Percentiles rank a stretch among this genome's conserved stretches.
Evolutionary conservation across 2,329 filamentous ascomycete species (phyloP).

Genomic region (Calonectria pseudoturangicola): DNA sequence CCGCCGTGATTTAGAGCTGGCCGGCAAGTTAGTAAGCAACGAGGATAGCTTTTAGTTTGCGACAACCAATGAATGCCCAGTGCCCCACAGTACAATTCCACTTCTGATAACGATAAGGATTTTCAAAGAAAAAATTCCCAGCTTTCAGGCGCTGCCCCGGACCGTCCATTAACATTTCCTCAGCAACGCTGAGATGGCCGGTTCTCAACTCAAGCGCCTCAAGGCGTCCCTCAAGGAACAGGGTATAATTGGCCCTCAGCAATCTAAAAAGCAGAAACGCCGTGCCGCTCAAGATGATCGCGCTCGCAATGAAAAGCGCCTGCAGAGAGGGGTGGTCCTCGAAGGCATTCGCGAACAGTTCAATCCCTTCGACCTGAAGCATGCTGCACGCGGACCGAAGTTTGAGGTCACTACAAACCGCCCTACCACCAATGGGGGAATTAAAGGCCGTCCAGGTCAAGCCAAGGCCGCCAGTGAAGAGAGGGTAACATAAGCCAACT

Average conservation of each 20-base stretch:
- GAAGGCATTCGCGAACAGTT: conserved; percentile 94
- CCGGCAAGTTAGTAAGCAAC: background rate
- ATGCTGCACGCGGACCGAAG: conserved; percentile 84
- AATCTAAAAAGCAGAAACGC: conserved; percentile 96
- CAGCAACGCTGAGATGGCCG: conserved; percentile 79
- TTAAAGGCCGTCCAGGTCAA: conserved; percentile 85
- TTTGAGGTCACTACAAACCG: conserved; percentile 87
- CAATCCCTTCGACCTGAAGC: conserved; percentile 97
- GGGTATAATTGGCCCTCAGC: conserved; percentile 91
- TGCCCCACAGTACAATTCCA: conserved; percentile 39
- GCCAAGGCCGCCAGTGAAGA: conserved; percentile 92
- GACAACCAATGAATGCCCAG: background rate
- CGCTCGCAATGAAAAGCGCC: conserved; percentile 81
- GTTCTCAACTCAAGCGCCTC: conserved; percentile 96
- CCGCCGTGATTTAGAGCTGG: background rate
- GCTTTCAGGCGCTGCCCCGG: conserved; percentile 26
- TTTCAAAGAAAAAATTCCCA: conserved; percentile 53
- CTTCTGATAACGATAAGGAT: conserved; percentile 55
- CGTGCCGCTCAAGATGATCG: conserved; percentile 80
- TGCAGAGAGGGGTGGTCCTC: conserved; percentile 85
- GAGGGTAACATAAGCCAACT: conserved; percentile 71
- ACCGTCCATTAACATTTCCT: conserved; percentile 33
- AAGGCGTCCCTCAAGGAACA: conserved; percentile 93
- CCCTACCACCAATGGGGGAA: conserved; percentile 72
- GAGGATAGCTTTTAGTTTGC: background rate